phyloP scores from a whole-genome alignment of 371 early-diverging fungal species.

The Rhizopus arrhizus region DNA sequence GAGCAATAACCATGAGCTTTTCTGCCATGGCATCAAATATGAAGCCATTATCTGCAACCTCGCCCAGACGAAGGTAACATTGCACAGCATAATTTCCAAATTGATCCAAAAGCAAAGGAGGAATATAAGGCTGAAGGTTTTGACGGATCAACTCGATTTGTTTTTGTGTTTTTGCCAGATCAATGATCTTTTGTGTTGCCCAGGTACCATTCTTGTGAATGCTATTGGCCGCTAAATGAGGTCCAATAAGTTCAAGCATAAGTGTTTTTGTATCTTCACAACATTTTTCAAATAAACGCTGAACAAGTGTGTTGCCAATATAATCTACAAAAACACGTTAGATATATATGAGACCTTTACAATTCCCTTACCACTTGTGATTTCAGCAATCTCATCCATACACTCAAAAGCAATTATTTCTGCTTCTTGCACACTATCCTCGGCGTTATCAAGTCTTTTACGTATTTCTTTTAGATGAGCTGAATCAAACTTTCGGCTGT shows the following conservation, averaged over 20 bases:
- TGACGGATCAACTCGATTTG: constrained; percentile 55
- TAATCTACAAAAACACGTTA: constrained; percentile 32
- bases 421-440: constrained; percentile 57
- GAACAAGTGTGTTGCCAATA: constrained; percentile 82
- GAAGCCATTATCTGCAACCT: constrained; percentile 65
- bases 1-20: constrained; percentile 73
- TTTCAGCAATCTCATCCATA: constrained; percentile 72
- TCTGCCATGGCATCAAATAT: constrained; percentile 83
- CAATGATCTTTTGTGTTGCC: constrained; percentile 91
- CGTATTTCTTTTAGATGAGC: constrained; percentile 84
- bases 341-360: not conserved
- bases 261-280: constrained; percentile 55
- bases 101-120: constrained; percentile 85
- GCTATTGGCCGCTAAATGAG: constrained; percentile 80
- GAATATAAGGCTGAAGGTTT: constrained; percentile 67
- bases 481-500: constrained; percentile 75
- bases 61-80: constrained; percentile 77
- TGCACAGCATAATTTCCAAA: constrained; percentile 93
- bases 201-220: constrained; percentile 94
- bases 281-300: constrained; percentile 77
- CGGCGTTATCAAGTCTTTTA: constrained; percentile 78
- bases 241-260: constrained; percentile 61
- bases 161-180: constrained; percentile 64
- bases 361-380: constrained; percentile 76
- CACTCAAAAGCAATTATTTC: constrained; percentile 75